A percentile compares a stretch with the other conserved stretches of the same genome.
phyloP scores from a whole-genome alignment of 768 basidiomycete species.

The Russula emetica region DNA sequence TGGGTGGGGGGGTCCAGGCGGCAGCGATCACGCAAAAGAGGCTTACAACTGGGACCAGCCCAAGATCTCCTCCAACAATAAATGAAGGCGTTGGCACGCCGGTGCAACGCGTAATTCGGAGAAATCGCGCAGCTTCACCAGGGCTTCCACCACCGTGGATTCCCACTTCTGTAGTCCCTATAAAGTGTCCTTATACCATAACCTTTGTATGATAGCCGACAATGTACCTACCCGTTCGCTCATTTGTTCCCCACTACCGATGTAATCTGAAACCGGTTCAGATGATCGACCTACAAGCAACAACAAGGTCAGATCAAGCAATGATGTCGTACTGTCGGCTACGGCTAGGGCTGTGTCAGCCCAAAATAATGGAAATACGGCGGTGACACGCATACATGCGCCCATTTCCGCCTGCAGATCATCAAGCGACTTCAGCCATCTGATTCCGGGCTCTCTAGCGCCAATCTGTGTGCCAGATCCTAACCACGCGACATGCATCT shows the following conservation, averaged over 20 bases:
- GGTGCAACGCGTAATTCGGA: slow-evolving; percentile 66
- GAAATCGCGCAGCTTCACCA: slow-evolving; percentile 69
- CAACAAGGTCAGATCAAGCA: slow-evolving; percentile 67
- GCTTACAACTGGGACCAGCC: slow-evolving; percentile 74
- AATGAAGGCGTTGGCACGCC: slow-evolving; percentile 70
- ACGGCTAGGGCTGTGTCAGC: slow-evolving; percentile 9
- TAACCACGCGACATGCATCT: slow-evolving; percentile 70
- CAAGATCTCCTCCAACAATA: slow-evolving; percentile 71
- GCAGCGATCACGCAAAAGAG: slow-evolving; percentile 26
- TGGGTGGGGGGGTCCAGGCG: slow-evolving; percentile 15
- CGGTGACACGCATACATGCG: slow-evolving; percentile 48
- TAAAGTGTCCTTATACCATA: slow-evolving; percentile 20
- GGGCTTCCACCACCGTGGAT: slow-evolving; percentile 60
- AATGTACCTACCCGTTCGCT: slow-evolving; percentile 62
- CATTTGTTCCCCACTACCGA: slow-evolving; percentile 74
- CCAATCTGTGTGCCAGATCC: slow-evolving; percentile 63
- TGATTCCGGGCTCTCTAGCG: slow-evolving; percentile 66
- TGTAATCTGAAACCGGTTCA: slow-evolving; percentile 66
- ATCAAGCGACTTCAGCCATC: slow-evolving; percentile 66
- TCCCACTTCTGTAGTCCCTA: slow-evolving; percentile 86
- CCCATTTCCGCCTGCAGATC: slow-evolving; percentile 46
- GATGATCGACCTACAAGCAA: slow-evolving; percentile 69
- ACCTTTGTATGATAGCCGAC: not conserved
- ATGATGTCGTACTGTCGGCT: slow-evolving; percentile 56
- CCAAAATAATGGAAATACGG: slow-evolving; percentile 38